Conservation (phyloP, 2,329 filamentous ascomycete genomes). For the Lachnellula arida region DNA sequence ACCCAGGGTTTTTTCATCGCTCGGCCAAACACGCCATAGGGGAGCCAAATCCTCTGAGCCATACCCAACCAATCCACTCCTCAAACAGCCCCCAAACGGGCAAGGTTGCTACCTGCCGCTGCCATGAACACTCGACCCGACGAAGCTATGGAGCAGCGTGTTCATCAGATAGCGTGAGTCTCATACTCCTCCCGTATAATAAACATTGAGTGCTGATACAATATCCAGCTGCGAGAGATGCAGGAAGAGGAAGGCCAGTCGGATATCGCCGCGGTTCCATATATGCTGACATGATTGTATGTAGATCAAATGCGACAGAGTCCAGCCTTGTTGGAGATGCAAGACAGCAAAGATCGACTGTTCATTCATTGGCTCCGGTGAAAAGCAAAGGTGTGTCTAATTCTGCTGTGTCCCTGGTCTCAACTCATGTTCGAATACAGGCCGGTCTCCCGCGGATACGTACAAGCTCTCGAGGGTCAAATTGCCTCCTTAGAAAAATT, state of each 20-base stretch:
- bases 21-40: background rate
- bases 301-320: constrained; percentile 49
- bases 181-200: background rate
- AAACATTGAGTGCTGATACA: background rate
- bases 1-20: too few species aligned
- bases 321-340: constrained; percentile 47
- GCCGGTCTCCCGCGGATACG: constrained; percentile 42
- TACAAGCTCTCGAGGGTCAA: constrained; percentile 44
- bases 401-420: background rate
- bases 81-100: background rate
- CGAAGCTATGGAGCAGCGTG: constrained; percentile 11
- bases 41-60: background rate
- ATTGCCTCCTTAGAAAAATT: constrained; percentile 43
- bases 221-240: constrained; percentile 39
- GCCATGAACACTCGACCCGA: constrained; percentile 2
- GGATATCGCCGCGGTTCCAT: background rate
- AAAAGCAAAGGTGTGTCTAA: constrained; percentile 38
- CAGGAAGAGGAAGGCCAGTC: constrained; percentile 39
- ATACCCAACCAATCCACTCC: background rate
- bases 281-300: background rate
- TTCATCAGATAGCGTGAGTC: constrained; percentile 13
- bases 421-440: constrained; percentile 24
- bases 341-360: constrained; percentile 39
- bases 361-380: constrained; percentile 37
- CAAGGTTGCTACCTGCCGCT: constrained; percentile 1